Conservation (phyloP, 257 asterid genomes). For the Nyctanthes arbortristis region DNA sequence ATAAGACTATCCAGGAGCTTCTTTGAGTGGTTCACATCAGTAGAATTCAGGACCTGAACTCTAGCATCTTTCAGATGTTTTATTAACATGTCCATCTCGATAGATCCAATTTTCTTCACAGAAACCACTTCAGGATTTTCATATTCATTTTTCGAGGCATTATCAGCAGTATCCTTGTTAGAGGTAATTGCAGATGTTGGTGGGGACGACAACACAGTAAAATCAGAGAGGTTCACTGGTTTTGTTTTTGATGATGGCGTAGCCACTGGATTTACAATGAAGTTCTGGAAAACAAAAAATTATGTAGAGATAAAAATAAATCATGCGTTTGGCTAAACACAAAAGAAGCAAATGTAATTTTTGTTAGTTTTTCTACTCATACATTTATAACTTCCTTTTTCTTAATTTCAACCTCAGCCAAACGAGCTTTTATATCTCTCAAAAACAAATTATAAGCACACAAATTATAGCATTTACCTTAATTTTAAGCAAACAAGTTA, state of each 20-base stretch:
- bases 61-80: conserved; percentile 55
- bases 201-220: conserved; percentile 35
- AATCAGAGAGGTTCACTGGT: conserved; percentile 29
- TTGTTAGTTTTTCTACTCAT: neutral
- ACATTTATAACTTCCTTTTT: neutral
- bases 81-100: conserved; percentile 50
- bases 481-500: neutral
- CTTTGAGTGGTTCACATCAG: conserved; percentile 44
- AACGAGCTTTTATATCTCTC: too few species aligned
- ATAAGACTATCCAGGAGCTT: conserved; percentile 54
- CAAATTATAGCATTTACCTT: too few species aligned
- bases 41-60: conserved; percentile 41
- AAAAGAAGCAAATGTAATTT: neutral
- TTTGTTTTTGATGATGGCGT: conserved; percentile 26
- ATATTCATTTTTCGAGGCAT: conserved; percentile 16
- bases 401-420: too few species aligned
- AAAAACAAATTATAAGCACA: too few species aligned
- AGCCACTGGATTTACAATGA: conserved; percentile 27
- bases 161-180: conserved; percentile 10
- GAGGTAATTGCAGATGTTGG: conserved; percentile 30
- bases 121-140: conserved; percentile 21
- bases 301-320: neutral
- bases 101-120: conserved; percentile 24
- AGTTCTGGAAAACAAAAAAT: conserved; percentile 33
- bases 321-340: too few species aligned